These are phyloP conservation scores for Mycena vitilis DNA, from an alignment of 768 basidiomycete species.

Conservation along the genomic window DNA sequence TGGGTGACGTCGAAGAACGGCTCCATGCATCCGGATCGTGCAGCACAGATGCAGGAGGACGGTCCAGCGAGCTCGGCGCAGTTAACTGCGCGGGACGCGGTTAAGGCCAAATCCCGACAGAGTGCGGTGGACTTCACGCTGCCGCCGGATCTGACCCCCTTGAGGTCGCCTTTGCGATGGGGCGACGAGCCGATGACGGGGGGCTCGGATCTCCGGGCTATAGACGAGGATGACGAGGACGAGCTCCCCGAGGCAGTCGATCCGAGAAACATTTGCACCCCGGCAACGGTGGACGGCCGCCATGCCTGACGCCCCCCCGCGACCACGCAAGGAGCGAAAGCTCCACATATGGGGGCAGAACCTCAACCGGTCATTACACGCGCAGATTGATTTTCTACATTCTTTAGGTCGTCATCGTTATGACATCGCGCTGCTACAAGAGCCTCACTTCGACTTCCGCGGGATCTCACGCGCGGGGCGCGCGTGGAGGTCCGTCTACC, in stretches of 20 bases:
- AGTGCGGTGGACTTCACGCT: too few species aligned
- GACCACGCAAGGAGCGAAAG: not conserved
- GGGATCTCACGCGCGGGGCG: slow-evolving; percentile 17
- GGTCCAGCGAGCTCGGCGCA: too few species aligned
- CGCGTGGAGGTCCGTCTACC: slow-evolving; percentile 41
- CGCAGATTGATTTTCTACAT: slow-evolving; percentile 22
- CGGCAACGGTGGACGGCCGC: not conserved
- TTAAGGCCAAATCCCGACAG: too few species aligned
- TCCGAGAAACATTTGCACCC: not conserved
- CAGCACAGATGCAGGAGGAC: too few species aligned
- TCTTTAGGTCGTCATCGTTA: slow-evolving; percentile 4
- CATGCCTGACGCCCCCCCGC: not conserved
- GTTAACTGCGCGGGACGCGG: too few species aligned
- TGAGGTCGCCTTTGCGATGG: too few species aligned
- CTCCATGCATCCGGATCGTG: too few species aligned
- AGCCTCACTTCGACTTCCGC: slow-evolving; percentile 22
- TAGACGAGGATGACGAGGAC: not conserved
- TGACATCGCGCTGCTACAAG: slow-evolving; percentile 40
- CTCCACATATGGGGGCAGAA: slow-evolving; percentile 42
- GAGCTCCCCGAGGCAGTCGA: not conserved
- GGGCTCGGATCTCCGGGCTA: not conserved
- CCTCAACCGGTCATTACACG: slow-evolving; percentile 39
- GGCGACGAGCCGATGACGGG: too few species aligned
- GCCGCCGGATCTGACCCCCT: too few species aligned
- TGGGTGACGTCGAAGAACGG: too few species aligned